These are phyloP conservation scores for Cyclotella sp. DNA, from an alignment of 108 stramenopile genomes.

Conservation along the genomic window DNA sequence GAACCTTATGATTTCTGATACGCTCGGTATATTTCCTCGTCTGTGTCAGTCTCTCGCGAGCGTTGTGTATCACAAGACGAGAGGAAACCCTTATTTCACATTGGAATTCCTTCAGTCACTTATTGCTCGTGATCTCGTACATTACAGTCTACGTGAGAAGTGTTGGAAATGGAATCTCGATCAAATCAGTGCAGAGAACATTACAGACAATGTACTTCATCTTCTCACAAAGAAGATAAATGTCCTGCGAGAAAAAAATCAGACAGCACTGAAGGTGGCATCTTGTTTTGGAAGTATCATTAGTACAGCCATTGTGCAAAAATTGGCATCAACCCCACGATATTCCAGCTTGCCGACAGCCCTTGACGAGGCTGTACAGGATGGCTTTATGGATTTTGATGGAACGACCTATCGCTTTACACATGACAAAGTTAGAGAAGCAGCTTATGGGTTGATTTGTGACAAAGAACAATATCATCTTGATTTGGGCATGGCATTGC, in stretches of 20 bases:
- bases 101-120: slow-evolving; percentile 37
- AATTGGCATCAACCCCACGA: not conserved
- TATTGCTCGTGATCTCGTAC: slow-evolving; percentile 8
- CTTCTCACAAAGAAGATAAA: slow-evolving; percentile 51
- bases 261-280: slow-evolving; percentile 33
- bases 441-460: slow-evolving; percentile 57
- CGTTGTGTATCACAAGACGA: slow-evolving; percentile 33
- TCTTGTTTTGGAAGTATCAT: slow-evolving; percentile 47
- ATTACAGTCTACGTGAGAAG: slow-evolving; percentile 19
- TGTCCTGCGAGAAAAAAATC: slow-evolving; percentile 17
- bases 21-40: slow-evolving; percentile 32
- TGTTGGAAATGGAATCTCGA: slow-evolving; percentile 43
- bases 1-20: slow-evolving; percentile 38
- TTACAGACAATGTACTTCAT: slow-evolving; percentile 51
- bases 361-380: slow-evolving; percentile 15
- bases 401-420: slow-evolving; percentile 34
- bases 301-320: not conserved
- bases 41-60: slow-evolving; percentile 14
- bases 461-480: slow-evolving; percentile 25
- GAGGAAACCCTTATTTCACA: slow-evolving; percentile 45
- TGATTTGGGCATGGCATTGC: slow-evolving; percentile 14
- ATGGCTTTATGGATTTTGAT: slow-evolving; percentile 35
- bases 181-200: slow-evolving; percentile 17
- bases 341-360: slow-evolving; percentile 6
- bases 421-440: slow-evolving; percentile 63